Base-by-base conservation (phyloP, 768 basidiomycete genomes). In the Peribolospora baueri region DNA sequence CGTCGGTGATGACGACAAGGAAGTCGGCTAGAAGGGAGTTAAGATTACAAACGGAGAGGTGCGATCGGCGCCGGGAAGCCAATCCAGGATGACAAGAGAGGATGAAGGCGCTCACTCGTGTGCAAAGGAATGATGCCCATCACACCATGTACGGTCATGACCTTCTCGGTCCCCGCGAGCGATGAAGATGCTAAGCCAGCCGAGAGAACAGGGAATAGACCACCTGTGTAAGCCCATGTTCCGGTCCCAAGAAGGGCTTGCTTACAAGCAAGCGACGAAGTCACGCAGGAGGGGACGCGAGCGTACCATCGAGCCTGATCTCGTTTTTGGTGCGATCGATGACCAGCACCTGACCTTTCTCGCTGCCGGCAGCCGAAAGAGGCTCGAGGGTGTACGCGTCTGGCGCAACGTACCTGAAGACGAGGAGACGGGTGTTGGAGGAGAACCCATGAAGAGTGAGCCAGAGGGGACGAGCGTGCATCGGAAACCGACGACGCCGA, bases 1-100 rank as follows among this genome's bases (percentile, higher is more conserved):
- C 78, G 38, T 79, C 80, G 47, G 86, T 93, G 58, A 95, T 73
- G 46, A 93, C 72, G 59, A 98, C 76, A 51, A 97, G 68, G 70
- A 91, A 95, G 69, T 97, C 93, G 64, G 90, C 91, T 97, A 56
- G 42, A 48, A 48, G 48, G 37, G 55, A 48, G 54, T n/a, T n/a
- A 46, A 39, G 13, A 5, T 7, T 43, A 36, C 9, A 46, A 25
- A 43, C 5, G 39, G 39, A 11, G 11, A 10, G 45, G 2, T 38
- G 36, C n/a, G 13, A 4, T 7, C 37, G 14, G 8, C 7, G 36
- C 37, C 37, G 46, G 9, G 47, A 39, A 48, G 5, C 5, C 39
- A 46, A 9, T 43, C 10, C 25, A 9, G 36, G 7, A 37, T 5
- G 51, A 46, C 42, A 42, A 9, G 39, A 11, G 37, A 38, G n/a